Percentiles rank a stretch among this genome's conserved stretches.
These are phyloP conservation scores for Claviceps capensis DNA, from an alignment of 2,329 filamentous ascomycete species.

Conservation along the genomic window DNA sequence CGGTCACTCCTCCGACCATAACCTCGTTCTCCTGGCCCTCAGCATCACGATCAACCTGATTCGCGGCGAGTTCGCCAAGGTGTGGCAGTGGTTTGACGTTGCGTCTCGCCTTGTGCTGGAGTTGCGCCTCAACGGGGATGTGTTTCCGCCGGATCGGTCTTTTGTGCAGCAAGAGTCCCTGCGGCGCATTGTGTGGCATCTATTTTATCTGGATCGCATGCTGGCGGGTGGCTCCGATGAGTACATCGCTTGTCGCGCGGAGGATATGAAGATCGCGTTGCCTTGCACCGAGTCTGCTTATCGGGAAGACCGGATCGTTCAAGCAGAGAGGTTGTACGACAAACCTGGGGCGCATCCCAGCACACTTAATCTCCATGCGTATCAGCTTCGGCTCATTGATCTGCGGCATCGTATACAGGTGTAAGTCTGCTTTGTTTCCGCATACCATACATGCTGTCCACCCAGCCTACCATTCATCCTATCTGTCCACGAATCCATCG, in stretches of 20 bases:
- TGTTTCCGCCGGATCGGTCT: constrained; percentile 13
- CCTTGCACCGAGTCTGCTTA: constrained; percentile 22
- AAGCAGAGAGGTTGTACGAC: constrained; percentile 19
- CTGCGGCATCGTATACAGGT: constrained; percentile 23
- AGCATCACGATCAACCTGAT: constrained; percentile 24
- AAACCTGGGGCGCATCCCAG: constrained; percentile 12
- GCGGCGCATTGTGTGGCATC: constrained; percentile 24
- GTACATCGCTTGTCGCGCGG: constrained; percentile 22
- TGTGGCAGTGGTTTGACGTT: constrained; percentile 26
- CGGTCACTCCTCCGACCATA: constrained; percentile 21
- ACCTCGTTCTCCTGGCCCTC: constrained; percentile 21
- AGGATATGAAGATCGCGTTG: constrained; percentile 24
- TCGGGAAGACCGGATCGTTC: constrained; percentile 17
- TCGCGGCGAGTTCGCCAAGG: constrained; percentile 22
- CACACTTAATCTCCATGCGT: constrained; percentile 19
- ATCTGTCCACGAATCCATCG: neutral
- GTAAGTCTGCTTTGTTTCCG: constrained; percentile 11
- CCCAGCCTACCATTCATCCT: neutral
- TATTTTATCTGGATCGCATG: constrained; percentile 24
- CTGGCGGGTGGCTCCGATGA: constrained; percentile 27
- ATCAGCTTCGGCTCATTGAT: constrained; percentile 22
- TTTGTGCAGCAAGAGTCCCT: constrained; percentile 23
- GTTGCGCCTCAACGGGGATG: constrained; percentile 27
- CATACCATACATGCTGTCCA: neutral
- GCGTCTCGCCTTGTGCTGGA: constrained; percentile 24